phyloP scores from a whole-genome alignment of 2,329 filamentous ascomycete species.

The Penicillium sp. region DNA sequence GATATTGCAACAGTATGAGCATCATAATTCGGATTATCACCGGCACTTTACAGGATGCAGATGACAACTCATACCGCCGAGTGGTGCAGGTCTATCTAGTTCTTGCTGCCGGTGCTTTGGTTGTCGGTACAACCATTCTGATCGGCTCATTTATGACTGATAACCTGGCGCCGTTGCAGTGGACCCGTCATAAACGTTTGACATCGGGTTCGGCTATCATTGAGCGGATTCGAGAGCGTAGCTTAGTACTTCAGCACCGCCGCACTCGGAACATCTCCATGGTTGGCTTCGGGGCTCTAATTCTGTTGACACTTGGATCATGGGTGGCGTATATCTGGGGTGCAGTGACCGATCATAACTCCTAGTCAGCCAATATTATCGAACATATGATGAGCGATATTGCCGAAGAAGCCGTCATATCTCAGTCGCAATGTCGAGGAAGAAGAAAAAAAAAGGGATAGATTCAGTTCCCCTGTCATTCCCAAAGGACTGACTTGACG shows the following conservation, averaged over 20 bases:
- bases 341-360: conserved; percentile 54
- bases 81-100: conserved; percentile 59
- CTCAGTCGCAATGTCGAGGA: too few relatives aligned
- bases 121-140: conserved; percentile 47
- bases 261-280: conserved; percentile 47
- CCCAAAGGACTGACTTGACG: too few relatives aligned
- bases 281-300: conserved; percentile 45
- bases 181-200: conserved; percentile 57
- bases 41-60: conserved; percentile 59
- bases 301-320: conserved; percentile 51
- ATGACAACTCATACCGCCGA: conserved; percentile 56
- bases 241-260: conserved; percentile 37
- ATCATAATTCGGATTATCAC: conserved; percentile 60
- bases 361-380: conserved; percentile 2
- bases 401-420: too few relatives aligned
- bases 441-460: too few relatives aligned
- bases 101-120: conserved; percentile 51
- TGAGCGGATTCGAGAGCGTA: conserved; percentile 44
- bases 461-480: too few relatives aligned
- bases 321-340: conserved; percentile 61
- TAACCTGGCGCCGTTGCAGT: conserved; percentile 55
- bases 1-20: conserved; percentile 49
- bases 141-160: conserved; percentile 40
- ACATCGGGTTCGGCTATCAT: conserved; percentile 46
- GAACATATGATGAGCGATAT: too few relatives aligned